Evolutionary conservation across 768 basidiomycete species (phyloP).

Genomic region (Suillus lakei): DNA sequence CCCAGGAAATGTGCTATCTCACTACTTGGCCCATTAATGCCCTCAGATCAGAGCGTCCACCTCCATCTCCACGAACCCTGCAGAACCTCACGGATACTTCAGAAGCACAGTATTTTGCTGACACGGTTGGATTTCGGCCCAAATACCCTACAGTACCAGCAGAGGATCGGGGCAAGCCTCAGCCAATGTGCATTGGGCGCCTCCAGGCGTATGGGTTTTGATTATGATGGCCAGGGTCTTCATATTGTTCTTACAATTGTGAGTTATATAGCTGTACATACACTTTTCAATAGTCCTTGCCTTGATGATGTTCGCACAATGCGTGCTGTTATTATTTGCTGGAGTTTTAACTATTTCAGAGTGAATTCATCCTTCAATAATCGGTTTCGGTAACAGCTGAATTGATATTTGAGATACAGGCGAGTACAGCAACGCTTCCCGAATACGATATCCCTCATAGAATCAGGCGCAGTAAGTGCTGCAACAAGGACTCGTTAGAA

Average conservation of each 20-base stretch:
- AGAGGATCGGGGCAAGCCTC: constrained; percentile 27
- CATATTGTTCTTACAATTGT: background rate
- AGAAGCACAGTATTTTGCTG: background rate
- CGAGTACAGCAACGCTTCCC: no score
- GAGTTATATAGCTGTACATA: background rate
- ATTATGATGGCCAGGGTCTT: background rate
- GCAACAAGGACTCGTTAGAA: no score
- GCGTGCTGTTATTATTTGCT: no score
- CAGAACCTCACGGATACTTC: background rate
- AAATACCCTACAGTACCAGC: no score
- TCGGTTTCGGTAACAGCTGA: no score
- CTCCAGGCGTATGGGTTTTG: constrained; percentile 13
- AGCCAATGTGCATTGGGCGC: constrained; percentile 25
- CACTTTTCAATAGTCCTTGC: background rate
- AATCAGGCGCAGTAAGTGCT: background rate
- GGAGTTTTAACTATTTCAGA: no score
- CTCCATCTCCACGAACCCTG: no score
- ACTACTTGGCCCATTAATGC: no score
- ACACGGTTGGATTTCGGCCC: background rate
- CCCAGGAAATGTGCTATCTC: constrained; percentile 31
- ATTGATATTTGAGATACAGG: no score
- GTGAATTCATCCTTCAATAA: no score
- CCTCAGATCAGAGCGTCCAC: background rate
- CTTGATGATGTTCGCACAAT: background rate
- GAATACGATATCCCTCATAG: background rate